Evolutionary conservation across 2,329 filamentous ascomycete species (phyloP), one percentile per base, ranked within the genome.

Genomic region (Cladosporium velox): DNA sequence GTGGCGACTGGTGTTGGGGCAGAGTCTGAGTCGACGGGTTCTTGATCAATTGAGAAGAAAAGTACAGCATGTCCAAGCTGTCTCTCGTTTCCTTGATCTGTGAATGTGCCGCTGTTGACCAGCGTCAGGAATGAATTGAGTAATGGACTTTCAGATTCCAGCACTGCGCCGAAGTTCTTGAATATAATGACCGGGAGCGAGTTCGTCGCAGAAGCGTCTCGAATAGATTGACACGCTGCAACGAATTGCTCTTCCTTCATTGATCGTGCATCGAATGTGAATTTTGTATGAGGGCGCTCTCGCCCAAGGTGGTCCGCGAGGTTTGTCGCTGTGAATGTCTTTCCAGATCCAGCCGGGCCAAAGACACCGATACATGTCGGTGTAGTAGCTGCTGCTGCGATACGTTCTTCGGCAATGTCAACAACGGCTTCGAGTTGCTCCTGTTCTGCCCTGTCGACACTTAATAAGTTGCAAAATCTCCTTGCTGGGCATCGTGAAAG

Each of bases 41-140:
- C 72, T 61, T 74, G 72, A 41, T 77, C 75, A 24, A 76, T 70
- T 11, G 75, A 68, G 66, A 76, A 76, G 66, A 76, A 73, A 18
- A 77, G 68, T 2, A 77, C 66, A 11, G 73, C 74, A 49, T 69
- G 67, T 11, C 75, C 75, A 3, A 76, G 62, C 11, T 61, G 69
- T 15, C 70, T 70, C 12, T 73, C 69, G 32, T 72, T 72, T 10
- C 72, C 74, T 21, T 69, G 47, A 47, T 77, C 75, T 2, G 68
- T 72, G 66, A 75, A 77, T 14, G 67, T 68, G 15, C 75, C 75
- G 54, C 73, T 72, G 15, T 71, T 70, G 70, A 76, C 76, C 28
- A 77, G 68, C 8, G 68, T 71, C 51, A 74, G 47, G 38, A 77
- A 73, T 38, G 73, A 68, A 34, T 73, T 72, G 11, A 77, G 67